A percentile compares a stretch with the other conserved stretches of the same genome.
These are phyloP conservation scores for Penicillium tannophilum DNA, from an alignment of 495 filamentous ascomycete species.

Conservation along the genomic window DNA sequence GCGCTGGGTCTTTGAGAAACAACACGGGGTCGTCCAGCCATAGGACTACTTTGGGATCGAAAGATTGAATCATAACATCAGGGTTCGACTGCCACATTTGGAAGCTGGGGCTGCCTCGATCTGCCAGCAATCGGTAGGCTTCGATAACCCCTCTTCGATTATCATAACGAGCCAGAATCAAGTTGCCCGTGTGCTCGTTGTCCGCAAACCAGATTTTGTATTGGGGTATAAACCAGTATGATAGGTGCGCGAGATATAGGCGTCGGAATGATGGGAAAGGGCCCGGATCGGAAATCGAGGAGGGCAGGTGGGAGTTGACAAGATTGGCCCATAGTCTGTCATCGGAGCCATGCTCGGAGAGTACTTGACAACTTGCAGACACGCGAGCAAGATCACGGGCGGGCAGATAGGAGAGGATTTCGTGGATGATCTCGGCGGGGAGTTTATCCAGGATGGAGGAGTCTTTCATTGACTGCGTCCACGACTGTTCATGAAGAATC, in stretches of 20 bases:
- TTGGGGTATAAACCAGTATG: conserved; percentile 80
- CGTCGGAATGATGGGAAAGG: conserved; percentile 64
- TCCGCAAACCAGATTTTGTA: conserved; percentile 88
- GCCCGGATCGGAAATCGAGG: conserved; percentile 44
- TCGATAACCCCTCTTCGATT: conserved; percentile 73
- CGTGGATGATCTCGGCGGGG: conserved; percentile 64
- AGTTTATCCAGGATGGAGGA: conserved; percentile 44
- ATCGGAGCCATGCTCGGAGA: conserved; percentile 52
- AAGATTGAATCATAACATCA: conserved; percentile 73
- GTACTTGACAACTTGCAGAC: conserved; percentile 54
- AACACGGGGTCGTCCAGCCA: conserved; percentile 73
- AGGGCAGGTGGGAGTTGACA: conserved; percentile 63
- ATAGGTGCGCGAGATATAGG: conserved; percentile 73
- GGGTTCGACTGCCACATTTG: conserved; percentile 64
- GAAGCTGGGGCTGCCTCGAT: conserved; percentile 51
- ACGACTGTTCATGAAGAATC: conserved; percentile 14
- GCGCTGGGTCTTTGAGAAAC: conserved; percentile 50
- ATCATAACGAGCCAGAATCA: conserved; percentile 76
- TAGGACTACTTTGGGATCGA: conserved; percentile 66
- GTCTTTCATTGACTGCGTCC: conserved; percentile 3
- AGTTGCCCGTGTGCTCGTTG: conserved; percentile 62
- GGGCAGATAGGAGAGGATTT: conserved; percentile 61
- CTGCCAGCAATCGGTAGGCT: conserved; percentile 74
- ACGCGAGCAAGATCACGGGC: conserved; percentile 57
- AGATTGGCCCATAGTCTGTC: conserved; percentile 66